phyloP scores from a whole-genome alignment of 495 filamentous ascomycete species.

The Cetradonia linearis region DNA sequence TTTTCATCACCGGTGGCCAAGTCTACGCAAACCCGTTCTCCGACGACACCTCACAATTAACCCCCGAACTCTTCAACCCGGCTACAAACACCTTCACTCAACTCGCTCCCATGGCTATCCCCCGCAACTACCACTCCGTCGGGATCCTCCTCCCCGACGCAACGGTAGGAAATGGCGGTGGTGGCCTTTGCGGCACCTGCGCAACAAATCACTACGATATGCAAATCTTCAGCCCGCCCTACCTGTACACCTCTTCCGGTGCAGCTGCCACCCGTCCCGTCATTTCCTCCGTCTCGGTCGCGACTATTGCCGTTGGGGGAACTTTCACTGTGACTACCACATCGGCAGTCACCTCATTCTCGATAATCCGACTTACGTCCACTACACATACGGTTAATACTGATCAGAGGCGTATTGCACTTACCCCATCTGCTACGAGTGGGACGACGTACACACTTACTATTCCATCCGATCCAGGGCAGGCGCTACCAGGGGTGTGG shows the following conservation, averaged over 20 bases:
- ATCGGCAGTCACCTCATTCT: constrained; percentile 19
- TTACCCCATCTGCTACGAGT: constrained; percentile 18
- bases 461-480: constrained; percentile 35
- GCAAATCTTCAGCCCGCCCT: constrained; percentile 41
- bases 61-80: constrained; percentile 38
- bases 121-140: constrained; percentile 42
- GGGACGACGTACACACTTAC: constrained; percentile 24
- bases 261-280: constrained; percentile 30
- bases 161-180: constrained; percentile 41
- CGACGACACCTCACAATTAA: constrained; percentile 32
- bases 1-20: constrained; percentile 41
- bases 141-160: constrained; percentile 42
- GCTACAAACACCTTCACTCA: constrained; percentile 31
- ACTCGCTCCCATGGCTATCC: constrained; percentile 30
- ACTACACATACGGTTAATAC: constrained; percentile 44
- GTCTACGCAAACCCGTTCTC: constrained; percentile 33
- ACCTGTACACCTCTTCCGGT: constrained; percentile 37
- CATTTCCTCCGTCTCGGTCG: constrained; percentile 27
- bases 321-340: constrained; percentile 33
- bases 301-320: constrained; percentile 25
- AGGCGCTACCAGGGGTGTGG: constrained; percentile 40
- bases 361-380: constrained; percentile 28
- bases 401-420: constrained; percentile 37
- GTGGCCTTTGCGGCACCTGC: constrained; percentile 42
- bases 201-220: constrained; percentile 41